A percentile compares a stretch with the other conserved stretches of the same genome.
Evolutionary conservation across 176 grass and related monocot genomes (phyloP).

Genomic region (Cenchrus purpureus): DNA sequence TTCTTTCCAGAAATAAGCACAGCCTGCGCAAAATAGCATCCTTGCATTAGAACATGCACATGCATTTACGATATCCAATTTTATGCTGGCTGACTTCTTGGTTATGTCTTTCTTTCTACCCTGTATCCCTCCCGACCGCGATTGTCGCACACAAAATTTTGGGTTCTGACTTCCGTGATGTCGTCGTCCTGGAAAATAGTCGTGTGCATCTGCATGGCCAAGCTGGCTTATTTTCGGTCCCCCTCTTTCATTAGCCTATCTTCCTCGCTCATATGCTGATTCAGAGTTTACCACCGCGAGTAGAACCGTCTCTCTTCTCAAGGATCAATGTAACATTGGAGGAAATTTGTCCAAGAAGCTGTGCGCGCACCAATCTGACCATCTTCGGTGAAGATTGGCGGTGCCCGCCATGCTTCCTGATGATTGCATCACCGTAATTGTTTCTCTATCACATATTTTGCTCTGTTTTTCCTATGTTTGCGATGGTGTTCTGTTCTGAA

Average conservation of each 20-base stretch:
- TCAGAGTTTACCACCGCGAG: neutral
- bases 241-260: conserved; percentile 14
- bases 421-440: conserved; percentile 53
- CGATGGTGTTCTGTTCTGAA: neutral
- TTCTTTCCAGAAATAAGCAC: conserved; percentile 46
- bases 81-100: neutral
- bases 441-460: conserved; percentile 41
- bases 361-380: neutral
- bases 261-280: neutral
- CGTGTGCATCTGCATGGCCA: conserved; percentile 42
- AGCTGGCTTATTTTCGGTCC: conserved; percentile 15
- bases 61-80: conserved; percentile 17
- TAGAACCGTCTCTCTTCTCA: conserved; percentile 12
- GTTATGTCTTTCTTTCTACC: neutral
- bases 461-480: conserved; percentile 22
- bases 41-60: conserved; percentile 24
- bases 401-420: conserved; percentile 30
- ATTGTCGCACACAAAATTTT: conserved; percentile 40
- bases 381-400: conserved; percentile 17
- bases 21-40: conserved; percentile 51
- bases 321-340: conserved; percentile 7
- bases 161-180: conserved; percentile 12
- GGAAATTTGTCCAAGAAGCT: neutral
- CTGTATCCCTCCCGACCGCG: conserved; percentile 9
- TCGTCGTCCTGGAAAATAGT: conserved; percentile 34